Base-by-base conservation (phyloP, 306 rosid species). In the Coriaria nepalensis region DNA sequence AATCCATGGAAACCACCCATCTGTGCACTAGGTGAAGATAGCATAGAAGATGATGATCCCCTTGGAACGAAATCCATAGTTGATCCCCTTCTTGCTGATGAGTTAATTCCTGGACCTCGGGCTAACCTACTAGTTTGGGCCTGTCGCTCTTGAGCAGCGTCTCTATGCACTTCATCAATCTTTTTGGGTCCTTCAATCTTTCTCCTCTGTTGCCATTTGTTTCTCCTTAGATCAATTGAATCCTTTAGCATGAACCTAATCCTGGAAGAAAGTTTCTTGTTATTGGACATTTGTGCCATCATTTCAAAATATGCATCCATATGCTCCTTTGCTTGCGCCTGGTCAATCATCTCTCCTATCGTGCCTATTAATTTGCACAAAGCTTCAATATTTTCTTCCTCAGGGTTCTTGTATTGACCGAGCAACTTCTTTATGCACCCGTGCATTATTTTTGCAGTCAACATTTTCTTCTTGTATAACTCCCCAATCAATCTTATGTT, bases 311-410 rank as follows among this genome's bases (percentile, higher is more conserved):
- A 92, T 8, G 55, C 72, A 76, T 92, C 99, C 67, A 92, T 92
- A 63, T 69, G 71, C 40, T 59, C 93, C 78, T 82, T 92, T 60
- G 96, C 99, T 60, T 61, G 79, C 39, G 77, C 66, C 78, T 92
- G 96, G 70, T 92, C 99, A 47, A 92, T 92, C 68, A 78, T 86
- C 78, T 77, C 96, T 56, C 99, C 99, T 37, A 92, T 86, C 65
- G 99, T 92, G 63, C 99, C 79, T 94, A 92, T 92, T 49, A 92
- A 71, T 64, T 86, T 86, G 73, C 99, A 92, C 73, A 92, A 76
- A 54, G 96, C 73, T 70, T 92, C 99, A 63, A 92, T 45, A 58
- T 92, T 86, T 55, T 92, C 99, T 66, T 92, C 99, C 55, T 92
- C 96, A 11, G 99, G 93, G 67, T 74, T 82, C 72, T 76, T 69